Conservation (phyloP, 345 rosid species). For the Euclidium syriacum region DNA sequence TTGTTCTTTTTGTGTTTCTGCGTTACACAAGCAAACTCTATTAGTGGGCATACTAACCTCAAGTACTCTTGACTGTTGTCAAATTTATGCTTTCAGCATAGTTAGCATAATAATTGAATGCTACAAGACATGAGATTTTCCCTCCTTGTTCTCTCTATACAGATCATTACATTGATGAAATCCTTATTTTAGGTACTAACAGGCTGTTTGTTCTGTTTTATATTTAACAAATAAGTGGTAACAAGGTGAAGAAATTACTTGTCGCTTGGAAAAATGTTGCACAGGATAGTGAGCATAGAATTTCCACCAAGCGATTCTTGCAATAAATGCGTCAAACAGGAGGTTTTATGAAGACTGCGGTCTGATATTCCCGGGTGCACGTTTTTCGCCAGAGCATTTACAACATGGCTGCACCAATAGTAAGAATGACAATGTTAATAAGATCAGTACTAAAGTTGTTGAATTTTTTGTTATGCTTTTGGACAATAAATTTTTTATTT, state of each 20-base stretch:
- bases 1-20: slow-evolving; percentile 67
- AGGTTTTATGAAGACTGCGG: slow-evolving; percentile 48
- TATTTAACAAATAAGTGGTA: background rate
- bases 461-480: background rate
- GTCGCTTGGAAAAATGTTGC: slow-evolving; percentile 63
- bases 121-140: background rate
- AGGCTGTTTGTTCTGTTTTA: slow-evolving; percentile 2
- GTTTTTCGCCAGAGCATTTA: slow-evolving; percentile 51
- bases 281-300: slow-evolving; percentile 79
- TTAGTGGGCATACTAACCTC: background rate
- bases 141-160: background rate
- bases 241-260: slow-evolving; percentile 39
- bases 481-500: background rate
- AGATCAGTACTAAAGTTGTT: background rate
- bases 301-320: slow-evolving; percentile 96
- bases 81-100: background rate
- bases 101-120: background rate
- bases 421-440: slow-evolving; percentile 12
- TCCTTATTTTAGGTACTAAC: slow-evolving; percentile 1
- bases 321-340: slow-evolving; percentile 72
- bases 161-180: background rate
- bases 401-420: slow-evolving; percentile 56
- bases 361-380: slow-evolving; percentile 36
- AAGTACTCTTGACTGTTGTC: background rate
- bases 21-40: slow-evolving; percentile 23